Base-by-base conservation (phyloP, 805 yeast species). In the Wilhelminamyces savonicus region DNA sequence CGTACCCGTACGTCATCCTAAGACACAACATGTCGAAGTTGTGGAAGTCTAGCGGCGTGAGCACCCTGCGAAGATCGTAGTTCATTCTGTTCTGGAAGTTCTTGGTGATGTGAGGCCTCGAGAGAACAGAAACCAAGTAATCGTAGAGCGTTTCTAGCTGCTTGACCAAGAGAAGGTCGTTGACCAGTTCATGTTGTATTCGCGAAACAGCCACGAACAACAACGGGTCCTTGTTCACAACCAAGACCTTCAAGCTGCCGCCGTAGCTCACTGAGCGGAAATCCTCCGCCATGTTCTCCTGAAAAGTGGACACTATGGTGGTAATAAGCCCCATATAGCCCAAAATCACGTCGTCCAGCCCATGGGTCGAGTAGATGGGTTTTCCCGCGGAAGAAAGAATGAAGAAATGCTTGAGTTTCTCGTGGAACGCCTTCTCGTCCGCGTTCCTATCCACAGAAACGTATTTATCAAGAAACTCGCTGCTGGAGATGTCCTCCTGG, bases 381-480 rank as follows among this genome's bases (percentile, higher is more conserved):
- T 87, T 87, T 0, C 96, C 96, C 1, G 96, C 94, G 2, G 78
- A 61, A 0, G 94, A 82, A 7, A 87, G 60, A 3, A 87, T 73
- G 42, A 84, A 81, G 46, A 81, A 83, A 36, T 86, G 94, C 50
- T 85, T 86, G 31, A 59, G 42, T 27, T 60, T 64, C 13, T 34
- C 22, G 31, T 50, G 55, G 35, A 65, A 62, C 5, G 24, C 27
- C 7, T 7, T 21, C 9, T 22, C 23, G 20, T 27, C 33, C 3
- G 28, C 31, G 16, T 33, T 37, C 32, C 49, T 52, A 21, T 45
- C 47, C 4, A 36, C 21, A 11, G 33, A 24, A 4, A 51, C 42
- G 18, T 18, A 27, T 13, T 24, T 26, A 7, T 13, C 27, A 13
- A 43, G 12, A 16, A 36, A 43, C 4, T 22, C 22, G 19, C 19